Evolutionary conservation across 1,284 basidiomycete species (phyloP).

Genomic region (Vanrija sp.): DNA sequence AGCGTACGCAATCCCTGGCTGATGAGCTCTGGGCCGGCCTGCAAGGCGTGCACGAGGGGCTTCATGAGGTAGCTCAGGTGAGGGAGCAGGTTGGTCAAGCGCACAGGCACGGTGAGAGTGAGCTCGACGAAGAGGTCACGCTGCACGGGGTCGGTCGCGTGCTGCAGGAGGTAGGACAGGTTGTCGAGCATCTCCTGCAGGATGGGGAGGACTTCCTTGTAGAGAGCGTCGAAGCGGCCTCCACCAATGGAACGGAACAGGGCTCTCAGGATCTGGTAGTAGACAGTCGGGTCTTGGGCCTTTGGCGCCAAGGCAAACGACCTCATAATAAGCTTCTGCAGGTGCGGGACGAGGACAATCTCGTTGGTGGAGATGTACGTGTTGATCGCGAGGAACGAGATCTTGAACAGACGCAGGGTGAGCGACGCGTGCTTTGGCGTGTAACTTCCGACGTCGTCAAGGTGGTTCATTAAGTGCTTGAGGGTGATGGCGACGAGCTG

Average conservation of each 20-base stretch:
- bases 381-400: slow-evolving; percentile 89
- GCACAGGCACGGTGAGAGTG: slow-evolving; percentile 92
- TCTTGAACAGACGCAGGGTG: slow-evolving; percentile 89
- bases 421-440: slow-evolving; percentile 72
- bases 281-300: slow-evolving; percentile 84
- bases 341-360: slow-evolving; percentile 83
- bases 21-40: slow-evolving; percentile 83
- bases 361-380: slow-evolving; percentile 78
- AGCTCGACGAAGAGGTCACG: slow-evolving; percentile 95
- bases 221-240: slow-evolving; percentile 89
- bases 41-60: slow-evolving; percentile 86
- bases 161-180: slow-evolving; percentile 82
- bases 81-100: slow-evolving; percentile 91
- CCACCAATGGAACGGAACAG: slow-evolving; percentile 98
- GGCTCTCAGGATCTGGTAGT: slow-evolving; percentile 89
- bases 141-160: slow-evolving; percentile 65
- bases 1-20: slow-evolving; percentile 94
- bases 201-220: slow-evolving; percentile 94
- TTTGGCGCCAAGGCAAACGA: slow-evolving; percentile 93
- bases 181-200: slow-evolving; percentile 96
- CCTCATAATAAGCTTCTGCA: slow-evolving; percentile 93
- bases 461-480: slow-evolving; percentile 75
- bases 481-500: slow-evolving; percentile 91
- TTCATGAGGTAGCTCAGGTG: slow-evolving; percentile 96
- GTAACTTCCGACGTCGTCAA: slow-evolving; percentile 80